Conservation (phyloP, 106 monocot genomes). For the Acanthochlamys bracteata region DNA sequence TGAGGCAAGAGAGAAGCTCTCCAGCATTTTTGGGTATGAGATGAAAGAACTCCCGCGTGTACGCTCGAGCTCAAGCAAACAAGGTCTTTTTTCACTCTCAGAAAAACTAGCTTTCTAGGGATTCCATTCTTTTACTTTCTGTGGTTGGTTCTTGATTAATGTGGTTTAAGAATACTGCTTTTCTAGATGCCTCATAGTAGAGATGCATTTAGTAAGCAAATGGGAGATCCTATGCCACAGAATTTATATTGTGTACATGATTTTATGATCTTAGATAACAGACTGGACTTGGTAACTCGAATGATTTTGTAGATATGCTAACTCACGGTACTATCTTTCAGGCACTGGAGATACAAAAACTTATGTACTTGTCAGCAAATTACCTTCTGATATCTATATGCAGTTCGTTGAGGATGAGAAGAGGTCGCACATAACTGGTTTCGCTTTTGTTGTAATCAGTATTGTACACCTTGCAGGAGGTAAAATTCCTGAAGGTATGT, state of each 20-base stretch:
- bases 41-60: conserved; percentile 72
- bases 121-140: too few species aligned
- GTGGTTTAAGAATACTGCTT: too few species aligned
- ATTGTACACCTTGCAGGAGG: conserved; percentile 85
- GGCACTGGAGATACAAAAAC: conserved; percentile 56
- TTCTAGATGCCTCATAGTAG: too few species aligned
- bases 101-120: too few species aligned
- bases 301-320: too few species aligned
- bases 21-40: conserved; percentile 73
- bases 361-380: conserved; percentile 56
- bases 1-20: conserved; percentile 61
- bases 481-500: conserved; percentile 74
- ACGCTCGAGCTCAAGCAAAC: conserved; percentile 46
- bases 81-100: conserved; percentile 20
- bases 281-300: too few species aligned
- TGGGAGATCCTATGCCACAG: too few species aligned
- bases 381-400: conserved; percentile 51
- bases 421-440: conserved; percentile 58
- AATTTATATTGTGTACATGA: too few species aligned
- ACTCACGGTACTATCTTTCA: conserved; percentile 10
- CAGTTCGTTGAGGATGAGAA: conserved; percentile 69
- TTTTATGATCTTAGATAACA: too few species aligned
- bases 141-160: too few species aligned
- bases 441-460: conserved; percentile 63
- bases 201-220: too few species aligned